Evolutionary conservation across 2,329 filamentous ascomycete species (phyloP), one percentile per base, ranked within the genome.

Genomic region (Colletotrichum echinochloae): DNA sequence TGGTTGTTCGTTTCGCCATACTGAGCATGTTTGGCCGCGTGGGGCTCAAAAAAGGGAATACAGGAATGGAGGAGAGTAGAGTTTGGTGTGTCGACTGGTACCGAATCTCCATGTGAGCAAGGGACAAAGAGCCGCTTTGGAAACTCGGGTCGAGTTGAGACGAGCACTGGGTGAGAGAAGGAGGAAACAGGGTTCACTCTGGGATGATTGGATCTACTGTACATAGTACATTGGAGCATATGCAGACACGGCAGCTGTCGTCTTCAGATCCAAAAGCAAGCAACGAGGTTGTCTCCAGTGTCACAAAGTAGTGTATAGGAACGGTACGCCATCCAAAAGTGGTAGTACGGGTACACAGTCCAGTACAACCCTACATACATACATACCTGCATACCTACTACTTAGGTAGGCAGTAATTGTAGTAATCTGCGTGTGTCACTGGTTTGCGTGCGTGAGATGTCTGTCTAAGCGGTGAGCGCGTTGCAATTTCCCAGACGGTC

Each of bases 401-500:
- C 35, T 37, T 37, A 37, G 6, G 37, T 39, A 39, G 37, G 12
- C 18, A 16, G 37, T 39, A 39, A 14, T 5, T 5, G 37, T 18
- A 39, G 16, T 1, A 41, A 18, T 60, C 41, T 5, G 41, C 26
- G 56, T 41, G 33, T 28, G 20, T 56, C 30, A 55, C 52, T 35
- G 51, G 51, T 56, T 30, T 39, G 23, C 39, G 60, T 11, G 39
- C n/a, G n/a, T n/a, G n/a, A n/a, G n/a, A n/a, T 20, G 60, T 20
- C 35, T 44, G 63, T 41, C 59, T 60, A 56, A 61, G 63, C 56
- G 66, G 66, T 70, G 66, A 70, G 66, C 56, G 56, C 63, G 63
- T 49, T 63, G 66, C 56, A 70, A 70, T 70, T 44, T 70, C 66
- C 66, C 63, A 61, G 66, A 66, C 66, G 66, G 66, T 61, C 61